phyloP scores from a whole-genome alignment of 2,329 filamentous ascomycete genomes.

The Verticillium albo-atrum region DNA sequence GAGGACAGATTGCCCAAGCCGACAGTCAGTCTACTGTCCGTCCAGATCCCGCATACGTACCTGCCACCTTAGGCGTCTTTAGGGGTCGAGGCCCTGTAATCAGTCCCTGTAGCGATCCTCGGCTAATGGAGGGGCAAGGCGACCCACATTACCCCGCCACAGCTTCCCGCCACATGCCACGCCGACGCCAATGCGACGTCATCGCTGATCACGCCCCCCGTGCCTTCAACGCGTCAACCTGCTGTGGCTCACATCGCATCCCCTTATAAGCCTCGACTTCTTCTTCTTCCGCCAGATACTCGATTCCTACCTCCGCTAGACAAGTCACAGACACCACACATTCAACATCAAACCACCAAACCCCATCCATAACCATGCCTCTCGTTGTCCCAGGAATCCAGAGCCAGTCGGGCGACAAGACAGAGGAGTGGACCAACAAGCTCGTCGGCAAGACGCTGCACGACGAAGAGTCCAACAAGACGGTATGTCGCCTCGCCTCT shows the following conservation, averaged over 20 bases:
- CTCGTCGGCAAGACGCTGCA: conserved; percentile 60
- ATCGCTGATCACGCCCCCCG: neutral
- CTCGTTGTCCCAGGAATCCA: conserved; percentile 59
- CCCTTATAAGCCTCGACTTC: neutral
- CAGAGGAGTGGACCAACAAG: conserved; percentile 57
- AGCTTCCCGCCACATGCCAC: neutral
- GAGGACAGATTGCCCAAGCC: too few species aligned
- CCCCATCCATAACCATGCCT: conserved; percentile 46
- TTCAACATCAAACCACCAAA: neutral
- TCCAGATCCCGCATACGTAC: too few species aligned
- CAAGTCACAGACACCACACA: too few species aligned
- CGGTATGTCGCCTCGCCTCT: conserved; percentile 32
- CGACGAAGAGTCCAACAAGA: conserved; percentile 45
- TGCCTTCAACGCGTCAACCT: neutral
- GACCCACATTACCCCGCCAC: neutral
- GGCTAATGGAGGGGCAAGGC: neutral
- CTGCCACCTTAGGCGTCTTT: too few species aligned
- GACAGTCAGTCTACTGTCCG: too few species aligned
- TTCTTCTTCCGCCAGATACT: neutral
- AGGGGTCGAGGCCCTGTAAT: too few species aligned
- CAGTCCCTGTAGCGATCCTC: too few species aligned
- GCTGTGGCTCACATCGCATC: neutral
- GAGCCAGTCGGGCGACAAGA: conserved; percentile 39
- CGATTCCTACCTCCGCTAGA: too few species aligned
- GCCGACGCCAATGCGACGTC: neutral